phyloP scores from a whole-genome alignment of 768 basidiomycete species.

The Gloeostereum incarnatum region DNA sequence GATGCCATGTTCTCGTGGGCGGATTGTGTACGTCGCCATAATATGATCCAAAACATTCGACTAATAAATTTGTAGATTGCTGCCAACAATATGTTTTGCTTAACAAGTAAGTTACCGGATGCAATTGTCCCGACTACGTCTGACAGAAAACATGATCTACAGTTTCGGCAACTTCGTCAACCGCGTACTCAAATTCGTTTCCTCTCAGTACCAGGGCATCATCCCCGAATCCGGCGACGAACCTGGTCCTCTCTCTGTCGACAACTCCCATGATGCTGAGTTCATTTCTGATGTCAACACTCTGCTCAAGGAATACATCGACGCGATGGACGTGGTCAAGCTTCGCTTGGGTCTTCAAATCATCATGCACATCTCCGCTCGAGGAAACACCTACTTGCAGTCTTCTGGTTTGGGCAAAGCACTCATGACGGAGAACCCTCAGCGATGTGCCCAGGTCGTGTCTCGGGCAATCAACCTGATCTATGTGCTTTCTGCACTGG shows the following conservation, averaged over 20 bases:
- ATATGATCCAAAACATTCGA: not conserved
- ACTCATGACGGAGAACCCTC: slow-evolving; percentile 70
- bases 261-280: slow-evolving; percentile 53
- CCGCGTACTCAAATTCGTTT: slow-evolving; percentile 85
- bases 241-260: slow-evolving; percentile 60
- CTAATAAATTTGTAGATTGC: slow-evolving; percentile 52
- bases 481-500: slow-evolving; percentile 75
- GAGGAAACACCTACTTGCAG: slow-evolving; percentile 93
- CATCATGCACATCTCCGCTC: slow-evolving; percentile 82
- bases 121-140: not conserved
- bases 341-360: slow-evolving; percentile 80
- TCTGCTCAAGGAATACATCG: slow-evolving; percentile 70
- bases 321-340: slow-evolving; percentile 88
- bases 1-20: slow-evolving; percentile 98
- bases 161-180: slow-evolving; percentile 99
- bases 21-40: slow-evolving; percentile 59
- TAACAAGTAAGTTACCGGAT: slow-evolving; percentile 60
- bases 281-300: slow-evolving; percentile 78
- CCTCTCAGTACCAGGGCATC: slow-evolving; percentile 70
- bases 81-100: slow-evolving; percentile 87
- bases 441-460: slow-evolving; percentile 84
- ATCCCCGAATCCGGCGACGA: slow-evolving; percentile 74
- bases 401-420: slow-evolving; percentile 86
- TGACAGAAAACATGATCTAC: not conserved
- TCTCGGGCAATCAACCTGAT: slow-evolving; percentile 89